Conservation (phyloP, 2,329 filamentous ascomycete species). For the Nigrospora oryzae region DNA sequence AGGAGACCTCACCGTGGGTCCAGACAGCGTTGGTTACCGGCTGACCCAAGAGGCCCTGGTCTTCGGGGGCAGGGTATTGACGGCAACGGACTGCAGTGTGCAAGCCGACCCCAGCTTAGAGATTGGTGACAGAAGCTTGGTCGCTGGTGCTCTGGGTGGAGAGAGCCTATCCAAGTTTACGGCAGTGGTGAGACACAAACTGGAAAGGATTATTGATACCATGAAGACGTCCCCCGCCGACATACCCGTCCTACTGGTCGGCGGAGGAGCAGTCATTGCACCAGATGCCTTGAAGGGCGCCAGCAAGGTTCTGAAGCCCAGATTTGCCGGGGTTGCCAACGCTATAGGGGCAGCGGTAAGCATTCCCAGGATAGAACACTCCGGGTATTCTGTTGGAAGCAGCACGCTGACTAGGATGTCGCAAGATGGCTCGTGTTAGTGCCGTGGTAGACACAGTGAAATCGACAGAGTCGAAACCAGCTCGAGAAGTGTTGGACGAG, state of each 20-base stretch:
- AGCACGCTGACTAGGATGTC: no score
- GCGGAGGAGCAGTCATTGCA: conserved; percentile 52
- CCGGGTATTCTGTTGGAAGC: no score
- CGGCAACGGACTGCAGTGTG: conserved; percentile 48
- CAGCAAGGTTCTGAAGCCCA: conserved; percentile 45
- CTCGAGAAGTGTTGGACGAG: conserved; percentile 26
- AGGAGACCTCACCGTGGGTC: conserved; percentile 39
- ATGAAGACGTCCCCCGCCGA: conserved; percentile 57
- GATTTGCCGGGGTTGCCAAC: conserved; percentile 52
- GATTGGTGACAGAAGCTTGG: conserved; percentile 30
- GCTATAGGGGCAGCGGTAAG: conserved; percentile 49
- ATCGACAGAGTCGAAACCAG: conserved; percentile 32
- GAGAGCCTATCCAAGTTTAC: conserved; percentile 13
- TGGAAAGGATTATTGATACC: conserved; percentile 38
- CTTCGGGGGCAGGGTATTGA: conserved; percentile 48
- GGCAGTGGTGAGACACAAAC: conserved; percentile 14
- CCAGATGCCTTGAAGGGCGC: conserved; percentile 47
- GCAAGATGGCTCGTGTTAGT: conserved; percentile 45
- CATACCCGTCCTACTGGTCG: conserved; percentile 52
- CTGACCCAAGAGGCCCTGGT: conserved; percentile 43
- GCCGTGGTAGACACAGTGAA: conserved; percentile 42
- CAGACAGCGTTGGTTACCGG: conserved; percentile 53
- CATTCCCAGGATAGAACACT: no score
- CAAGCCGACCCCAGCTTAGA: conserved; percentile 20
- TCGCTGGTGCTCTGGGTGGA: conserved; percentile 12